Base-by-base conservation (phyloP, 306 rosid genomes). In the Cercis canadensis region DNA sequence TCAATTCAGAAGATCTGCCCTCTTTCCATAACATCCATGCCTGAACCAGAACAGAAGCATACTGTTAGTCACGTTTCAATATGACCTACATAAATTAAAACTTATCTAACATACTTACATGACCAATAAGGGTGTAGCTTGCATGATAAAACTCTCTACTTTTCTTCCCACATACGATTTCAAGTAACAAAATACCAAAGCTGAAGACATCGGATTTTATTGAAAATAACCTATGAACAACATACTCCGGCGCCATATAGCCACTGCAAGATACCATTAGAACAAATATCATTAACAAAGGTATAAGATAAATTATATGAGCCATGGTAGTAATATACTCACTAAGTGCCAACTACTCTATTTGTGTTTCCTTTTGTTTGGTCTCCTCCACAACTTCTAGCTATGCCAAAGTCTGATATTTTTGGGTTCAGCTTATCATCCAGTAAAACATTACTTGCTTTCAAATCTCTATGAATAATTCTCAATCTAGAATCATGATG, bases 1-100 rank as follows among this genome's bases (percentile, higher is more conserved):
- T 65, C 50, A 80, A 34, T 17, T 80, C 83, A 59, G 70, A 16
- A 6, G 81, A 74, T 32, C 62, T 58, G 2, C 76, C 86, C 62
- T 72, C 83, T 5, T 72, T 81, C 86, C 84, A 84, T 17, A 84
- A 34, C 57, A 24, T 66, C 84, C 84, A 78, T 24, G 81, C 84
- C 88, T 78, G 70, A 47, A 7, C 43, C 17, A 66, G 4, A 17
- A 13, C 2, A 0, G 43, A 5, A 37, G 43, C 7, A 37, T 3
- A 37, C 10, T 37, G 10, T 37, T 5, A 5, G 43, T 37, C 43
- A 37, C 6, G 4, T 24, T 4, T 0, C 32, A 31, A 31, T 57
- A 6, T 32, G 10, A 21, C 1, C 3, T 6, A 9, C 5, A 14
- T 1, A 11, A n/a, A n/a, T 16, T 50, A 18, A 18, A 15, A 2